Percentiles rank a stretch among this genome's conserved stretches.
Conservation (phyloP, 805 yeast species). For the Candida oleophila region DNA sequence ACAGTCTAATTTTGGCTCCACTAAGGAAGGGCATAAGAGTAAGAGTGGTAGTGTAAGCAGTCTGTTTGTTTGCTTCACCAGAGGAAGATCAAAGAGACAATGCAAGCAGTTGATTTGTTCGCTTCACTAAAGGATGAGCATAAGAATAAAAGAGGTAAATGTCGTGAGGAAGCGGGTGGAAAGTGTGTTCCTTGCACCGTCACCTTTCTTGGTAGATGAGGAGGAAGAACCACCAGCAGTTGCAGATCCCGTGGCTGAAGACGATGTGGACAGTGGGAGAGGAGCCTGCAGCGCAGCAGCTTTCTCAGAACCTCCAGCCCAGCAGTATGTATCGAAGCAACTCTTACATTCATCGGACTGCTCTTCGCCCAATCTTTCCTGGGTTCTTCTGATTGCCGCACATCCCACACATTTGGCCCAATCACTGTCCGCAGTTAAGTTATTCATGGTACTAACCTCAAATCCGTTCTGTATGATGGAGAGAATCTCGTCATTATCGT, state of each 20-base stretch:
- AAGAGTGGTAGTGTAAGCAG: too few species aligned
- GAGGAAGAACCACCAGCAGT: constrained; percentile 1
- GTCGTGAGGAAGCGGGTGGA: neutral
- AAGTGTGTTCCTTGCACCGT: neutral
- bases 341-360: constrained; percentile 68
- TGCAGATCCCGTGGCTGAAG: neutral
- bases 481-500: constrained; percentile 54
- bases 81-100: too few species aligned
- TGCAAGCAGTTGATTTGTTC: too few species aligned
- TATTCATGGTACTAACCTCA: constrained; percentile 63
- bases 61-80: too few species aligned
- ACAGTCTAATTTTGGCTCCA: too few species aligned
- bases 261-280: neutral
- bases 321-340: constrained; percentile 76
- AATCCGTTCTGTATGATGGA: constrained; percentile 72
- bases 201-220: constrained; percentile 6
- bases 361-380: constrained; percentile 60
- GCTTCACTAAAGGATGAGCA: neutral
- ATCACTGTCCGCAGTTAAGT: constrained; percentile 63
- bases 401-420: constrained; percentile 79
- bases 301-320: constrained; percentile 52
- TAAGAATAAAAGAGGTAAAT: neutral
- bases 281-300: neutral
- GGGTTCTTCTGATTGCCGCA: constrained; percentile 76
- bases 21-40: too few species aligned